Evolutionary conservation across 768 basidiomycete species (phyloP).

Genomic region (Tricholoma sp.): DNA sequence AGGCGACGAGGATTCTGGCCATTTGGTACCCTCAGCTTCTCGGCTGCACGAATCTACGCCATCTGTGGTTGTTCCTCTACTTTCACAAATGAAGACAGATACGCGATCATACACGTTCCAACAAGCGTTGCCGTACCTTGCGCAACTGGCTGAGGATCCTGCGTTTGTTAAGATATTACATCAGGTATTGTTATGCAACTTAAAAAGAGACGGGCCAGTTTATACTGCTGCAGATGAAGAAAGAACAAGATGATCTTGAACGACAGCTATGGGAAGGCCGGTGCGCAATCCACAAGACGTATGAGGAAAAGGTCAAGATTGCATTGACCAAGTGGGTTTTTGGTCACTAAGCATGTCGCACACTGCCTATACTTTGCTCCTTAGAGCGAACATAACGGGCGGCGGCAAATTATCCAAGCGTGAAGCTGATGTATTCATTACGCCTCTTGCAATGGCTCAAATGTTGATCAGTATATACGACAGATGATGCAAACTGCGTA

Average conservation of each 20-base stretch:
- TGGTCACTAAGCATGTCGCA: slow-evolving; percentile 4
- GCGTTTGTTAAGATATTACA: slow-evolving; percentile 43
- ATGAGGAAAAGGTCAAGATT: slow-evolving; percentile 67
- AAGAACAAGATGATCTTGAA: slow-evolving; percentile 69
- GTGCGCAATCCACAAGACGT: slow-evolving; percentile 51
- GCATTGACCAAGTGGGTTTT: slow-evolving; percentile 59
- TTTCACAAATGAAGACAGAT: slow-evolving; percentile 23
- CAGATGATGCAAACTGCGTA: slow-evolving; percentile 66
- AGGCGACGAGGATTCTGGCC: neutral
- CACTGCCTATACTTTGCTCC: slow-evolving; percentile 2
- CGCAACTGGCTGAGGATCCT: slow-evolving; percentile 50
- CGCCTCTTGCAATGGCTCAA: neutral
- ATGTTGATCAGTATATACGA: neutral
- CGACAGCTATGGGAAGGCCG: slow-evolving; percentile 65
- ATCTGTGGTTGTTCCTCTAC: neutral
- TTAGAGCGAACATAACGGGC: slow-evolving; percentile 65
- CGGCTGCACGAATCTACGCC: slow-evolving; percentile 9
- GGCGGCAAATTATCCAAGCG: slow-evolving; percentile 54
- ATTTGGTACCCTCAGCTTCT: neutral
- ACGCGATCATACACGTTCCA: slow-evolving; percentile 54
- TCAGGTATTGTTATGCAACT: slow-evolving; percentile 35
- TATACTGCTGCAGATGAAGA: slow-evolving; percentile 47
- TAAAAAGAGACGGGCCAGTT: neutral
- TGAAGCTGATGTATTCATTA: slow-evolving; percentile 50
- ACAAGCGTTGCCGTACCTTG: slow-evolving; percentile 64